Conservation (phyloP, 1,139 yeast genomes). For the Zygoascus meyerae region DNA sequence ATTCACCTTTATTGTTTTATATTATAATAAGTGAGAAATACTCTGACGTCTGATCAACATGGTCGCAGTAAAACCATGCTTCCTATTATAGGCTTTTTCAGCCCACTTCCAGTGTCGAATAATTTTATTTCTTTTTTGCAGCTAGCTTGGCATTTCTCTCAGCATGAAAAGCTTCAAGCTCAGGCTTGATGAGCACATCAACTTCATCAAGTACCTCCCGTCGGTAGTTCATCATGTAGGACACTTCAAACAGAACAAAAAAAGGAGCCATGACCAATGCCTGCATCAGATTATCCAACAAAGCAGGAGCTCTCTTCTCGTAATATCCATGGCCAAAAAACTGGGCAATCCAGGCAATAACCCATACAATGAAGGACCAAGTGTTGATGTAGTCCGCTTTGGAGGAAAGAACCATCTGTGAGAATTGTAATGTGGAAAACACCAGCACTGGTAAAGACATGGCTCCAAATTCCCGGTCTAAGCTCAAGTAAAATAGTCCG, state of each 20-base stretch:
- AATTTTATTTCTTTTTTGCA: not conserved
- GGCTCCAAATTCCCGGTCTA: conserved; percentile 41
- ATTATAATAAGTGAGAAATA: too few species aligned
- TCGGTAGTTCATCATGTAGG: conserved; percentile 61
- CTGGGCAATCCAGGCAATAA: conserved; percentile 64
- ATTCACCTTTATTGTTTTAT: too few species aligned
- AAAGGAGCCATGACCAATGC: conserved; percentile 89
- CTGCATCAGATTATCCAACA: conserved; percentile 73
- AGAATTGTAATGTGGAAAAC: conserved; percentile 23
- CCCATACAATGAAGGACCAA: conserved; percentile 1
- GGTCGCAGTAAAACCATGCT: too few species aligned
- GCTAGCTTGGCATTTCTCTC: not conserved
- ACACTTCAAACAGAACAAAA: conserved; percentile 74
- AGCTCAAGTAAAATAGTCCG: conserved; percentile 40
- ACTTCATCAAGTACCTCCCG: conserved; percentile 49
- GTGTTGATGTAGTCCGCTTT: not conserved
- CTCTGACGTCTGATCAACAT: too few species aligned
- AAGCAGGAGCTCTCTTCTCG: conserved; percentile 82
- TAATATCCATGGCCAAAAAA: conserved; percentile 82
- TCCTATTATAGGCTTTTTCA: too few species aligned
- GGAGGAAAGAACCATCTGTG: conserved; percentile 17
- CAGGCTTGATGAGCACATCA: conserved; percentile 45
- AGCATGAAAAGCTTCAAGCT: conserved; percentile 23
- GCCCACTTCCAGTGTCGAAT: too few species aligned
- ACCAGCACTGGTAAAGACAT: conserved; percentile 38